These are phyloP conservation scores for Yamadazyma laniorum DNA, from an alignment of 805 yeast genomes.

Conservation along the genomic window DNA sequence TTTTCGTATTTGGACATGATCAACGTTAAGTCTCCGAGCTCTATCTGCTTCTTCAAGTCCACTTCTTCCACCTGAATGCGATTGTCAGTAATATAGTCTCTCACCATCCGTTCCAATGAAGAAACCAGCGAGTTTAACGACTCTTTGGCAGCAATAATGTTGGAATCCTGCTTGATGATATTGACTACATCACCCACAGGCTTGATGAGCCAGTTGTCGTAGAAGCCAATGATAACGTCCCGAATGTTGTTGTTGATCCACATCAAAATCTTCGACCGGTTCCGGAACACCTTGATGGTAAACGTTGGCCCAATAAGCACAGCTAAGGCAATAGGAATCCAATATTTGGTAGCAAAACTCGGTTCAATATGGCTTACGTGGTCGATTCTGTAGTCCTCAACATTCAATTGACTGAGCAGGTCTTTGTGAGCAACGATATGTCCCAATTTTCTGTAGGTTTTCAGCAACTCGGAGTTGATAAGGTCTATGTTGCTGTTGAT, in stretches of 20 bases:
- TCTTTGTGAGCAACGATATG: constrained; percentile 11
- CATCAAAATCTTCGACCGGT: constrained; percentile 49
- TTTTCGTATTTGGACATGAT: constrained; percentile 79
- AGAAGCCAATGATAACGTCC: constrained; percentile 66
- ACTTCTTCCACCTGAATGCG: constrained; percentile 5
- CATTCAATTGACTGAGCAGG: constrained; percentile 2
- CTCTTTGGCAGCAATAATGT: constrained; percentile 69
- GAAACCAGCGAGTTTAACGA: constrained; percentile 75
- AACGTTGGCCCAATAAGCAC: constrained; percentile 55
- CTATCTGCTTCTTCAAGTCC: constrained; percentile 48
- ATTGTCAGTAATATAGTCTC: constrained; percentile 49
- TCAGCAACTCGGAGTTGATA: constrained; percentile 23
- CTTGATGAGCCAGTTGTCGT: constrained; percentile 77
- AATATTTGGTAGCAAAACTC: constrained; percentile 42
- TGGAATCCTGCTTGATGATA: constrained; percentile 77
- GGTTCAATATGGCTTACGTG: constrained; percentile 9
- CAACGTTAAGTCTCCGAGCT: constrained; percentile 74
- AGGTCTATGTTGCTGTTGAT: constrained; percentile 21
- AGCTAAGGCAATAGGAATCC: constrained; percentile 56
- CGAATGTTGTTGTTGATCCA: constrained; percentile 61
- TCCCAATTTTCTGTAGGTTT: constrained; percentile 14
- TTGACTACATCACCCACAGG: constrained; percentile 72
- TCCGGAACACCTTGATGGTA: constrained; percentile 42
- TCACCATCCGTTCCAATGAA: constrained; percentile 84
- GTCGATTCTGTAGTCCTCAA: neutral